These are phyloP conservation scores for Pseudocercospora ulei DNA, from an alignment of 2,329 filamentous ascomycete species.

Conservation along the genomic window DNA sequence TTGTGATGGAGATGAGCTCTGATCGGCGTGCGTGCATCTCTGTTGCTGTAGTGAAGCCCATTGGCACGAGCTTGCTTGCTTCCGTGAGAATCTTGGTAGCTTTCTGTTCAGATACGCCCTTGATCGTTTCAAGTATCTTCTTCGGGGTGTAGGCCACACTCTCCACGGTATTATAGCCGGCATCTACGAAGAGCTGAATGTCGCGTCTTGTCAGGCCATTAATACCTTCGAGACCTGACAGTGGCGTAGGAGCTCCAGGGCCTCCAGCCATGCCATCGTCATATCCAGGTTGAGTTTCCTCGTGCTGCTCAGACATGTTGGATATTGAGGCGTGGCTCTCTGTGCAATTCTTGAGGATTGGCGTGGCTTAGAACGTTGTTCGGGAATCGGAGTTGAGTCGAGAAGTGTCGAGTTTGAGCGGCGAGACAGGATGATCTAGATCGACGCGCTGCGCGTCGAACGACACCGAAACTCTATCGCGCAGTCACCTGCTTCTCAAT, in stretches of 20 bases:
- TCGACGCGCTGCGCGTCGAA: too few relatives aligned
- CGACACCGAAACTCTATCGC: too few relatives aligned
- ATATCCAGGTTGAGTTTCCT: slow-evolving; percentile 59
- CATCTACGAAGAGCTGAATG: slow-evolving; percentile 84
- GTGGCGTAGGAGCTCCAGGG: slow-evolving; percentile 85
- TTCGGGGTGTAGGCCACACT: slow-evolving; percentile 82
- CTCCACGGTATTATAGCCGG: slow-evolving; percentile 90
- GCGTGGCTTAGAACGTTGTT: too few relatives aligned
- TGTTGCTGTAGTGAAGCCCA: slow-evolving; percentile 97
- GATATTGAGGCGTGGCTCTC: too few relatives aligned
- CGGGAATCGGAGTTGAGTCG: too few relatives aligned
- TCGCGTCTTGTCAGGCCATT: slow-evolving; percentile 87
- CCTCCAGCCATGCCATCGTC: slow-evolving; percentile 67
- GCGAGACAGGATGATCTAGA: too few relatives aligned
- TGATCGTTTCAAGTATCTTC: slow-evolving; percentile 82
- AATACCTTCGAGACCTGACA: slow-evolving; percentile 75
- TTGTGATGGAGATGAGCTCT: slow-evolving; percentile 95
- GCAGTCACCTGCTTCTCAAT: too few relatives aligned
- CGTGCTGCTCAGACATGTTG: slow-evolving; percentile 37
- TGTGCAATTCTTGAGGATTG: too few relatives aligned
- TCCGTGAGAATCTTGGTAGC: slow-evolving; percentile 83
- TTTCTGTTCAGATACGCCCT: slow-evolving; percentile 95
- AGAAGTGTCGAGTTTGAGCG: too few relatives aligned
- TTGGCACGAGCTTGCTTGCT: slow-evolving; percentile 90
- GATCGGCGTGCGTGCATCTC: slow-evolving; percentile 97